Evolutionary conservation across 1,284 basidiomycete genomes (phyloP), one percentile per base, ranked within the genome.

Genomic region (Heterobasidion parviporum): DNA sequence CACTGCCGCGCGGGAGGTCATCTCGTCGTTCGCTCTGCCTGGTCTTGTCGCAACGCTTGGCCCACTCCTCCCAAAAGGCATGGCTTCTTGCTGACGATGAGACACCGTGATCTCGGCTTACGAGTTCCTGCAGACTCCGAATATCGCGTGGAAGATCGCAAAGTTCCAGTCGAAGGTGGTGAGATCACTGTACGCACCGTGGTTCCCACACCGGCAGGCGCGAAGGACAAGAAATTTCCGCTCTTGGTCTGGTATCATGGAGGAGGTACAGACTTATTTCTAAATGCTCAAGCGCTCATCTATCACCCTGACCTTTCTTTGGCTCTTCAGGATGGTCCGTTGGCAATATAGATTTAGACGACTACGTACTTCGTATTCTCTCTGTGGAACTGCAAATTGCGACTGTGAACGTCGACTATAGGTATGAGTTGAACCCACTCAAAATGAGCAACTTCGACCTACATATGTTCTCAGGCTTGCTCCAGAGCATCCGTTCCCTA

Each of bases 401-500:
- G 5, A 65, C 70, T 26, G 64, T 55, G 20, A 55, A 55, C 34
- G 36, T 55, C 8, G 54, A 50, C 2, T 55, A 46, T n/a, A 44
- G 54, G 53, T 49, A 32, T 5, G 14, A 48, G 12, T 14, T 12
- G 6, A 18, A 8, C 33, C 26, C 26, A 26, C 26, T 26, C 26
- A 26, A 26, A 26, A 26, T 26, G 4, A 6, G 26, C 4, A 6
- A 26, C 26, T 26, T 26, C 26, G 26, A 26, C 26, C 26, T 4
- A 26, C 26, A 26, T 26, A 26, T 26, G 5, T 26, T 26, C 26
- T 14, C 12, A 54, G 74, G 15, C 66, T 72, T 10, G 71, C 73
- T 1, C 75, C 75, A 0, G 70, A 73, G 52, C 57, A 70, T 54
- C 68, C 70, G 0, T 76, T 69, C 62, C 75, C 75, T 0, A 67